A percentile compares a stretch with the other conserved stretches of the same genome.
phyloP scores from a whole-genome alignment of 768 basidiomycete species.

The Hygrophorus russula region DNA sequence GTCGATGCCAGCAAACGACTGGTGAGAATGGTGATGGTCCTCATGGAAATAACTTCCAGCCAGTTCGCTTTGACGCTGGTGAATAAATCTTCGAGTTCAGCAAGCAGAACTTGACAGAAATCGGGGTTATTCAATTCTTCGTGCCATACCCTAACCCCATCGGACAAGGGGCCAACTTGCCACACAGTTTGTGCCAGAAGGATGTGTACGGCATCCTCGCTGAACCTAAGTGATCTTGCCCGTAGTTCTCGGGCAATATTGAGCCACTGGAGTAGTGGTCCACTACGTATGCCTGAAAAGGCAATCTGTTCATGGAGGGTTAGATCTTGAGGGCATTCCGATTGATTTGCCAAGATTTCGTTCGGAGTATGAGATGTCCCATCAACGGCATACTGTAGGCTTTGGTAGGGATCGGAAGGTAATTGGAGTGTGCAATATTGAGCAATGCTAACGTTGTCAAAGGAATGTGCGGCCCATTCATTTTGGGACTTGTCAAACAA shows the following conservation, averaged over 20 bases:
- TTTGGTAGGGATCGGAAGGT: constrained; percentile 18
- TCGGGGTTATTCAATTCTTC: constrained; percentile 17
- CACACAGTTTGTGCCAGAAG: constrained; percentile 32
- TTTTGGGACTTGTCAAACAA: constrained; percentile 16
- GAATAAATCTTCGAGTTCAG: constrained; percentile 24
- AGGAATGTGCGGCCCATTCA: constrained; percentile 10
- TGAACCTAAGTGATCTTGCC: constrained; percentile 26
- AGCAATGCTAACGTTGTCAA: constrained; percentile 9
- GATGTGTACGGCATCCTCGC: constrained; percentile 25
- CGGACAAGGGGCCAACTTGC: constrained; percentile 26
- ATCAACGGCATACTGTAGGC: constrained; percentile 24
- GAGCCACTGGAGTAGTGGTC: constrained; percentile 34
- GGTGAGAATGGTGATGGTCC: constrained; percentile 22
- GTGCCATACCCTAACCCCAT: constrained; percentile 26
- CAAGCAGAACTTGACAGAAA: constrained; percentile 27
- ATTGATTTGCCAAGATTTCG: constrained; percentile 29
- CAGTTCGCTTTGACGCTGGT: constrained; percentile 28
- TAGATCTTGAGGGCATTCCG: constrained; percentile 26
- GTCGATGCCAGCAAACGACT: constrained; percentile 24
- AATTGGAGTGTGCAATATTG: constrained; percentile 20
- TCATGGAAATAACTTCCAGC: constrained; percentile 21
- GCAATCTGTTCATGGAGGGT: constrained; percentile 33
- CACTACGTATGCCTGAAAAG: constrained; percentile 35
- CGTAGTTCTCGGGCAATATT: constrained; percentile 39
- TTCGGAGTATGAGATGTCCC: constrained; percentile 30